phyloP scores from a whole-genome alignment of 2,329 filamentous ascomycete genomes.

The Claviceps quebecensis region DNA sequence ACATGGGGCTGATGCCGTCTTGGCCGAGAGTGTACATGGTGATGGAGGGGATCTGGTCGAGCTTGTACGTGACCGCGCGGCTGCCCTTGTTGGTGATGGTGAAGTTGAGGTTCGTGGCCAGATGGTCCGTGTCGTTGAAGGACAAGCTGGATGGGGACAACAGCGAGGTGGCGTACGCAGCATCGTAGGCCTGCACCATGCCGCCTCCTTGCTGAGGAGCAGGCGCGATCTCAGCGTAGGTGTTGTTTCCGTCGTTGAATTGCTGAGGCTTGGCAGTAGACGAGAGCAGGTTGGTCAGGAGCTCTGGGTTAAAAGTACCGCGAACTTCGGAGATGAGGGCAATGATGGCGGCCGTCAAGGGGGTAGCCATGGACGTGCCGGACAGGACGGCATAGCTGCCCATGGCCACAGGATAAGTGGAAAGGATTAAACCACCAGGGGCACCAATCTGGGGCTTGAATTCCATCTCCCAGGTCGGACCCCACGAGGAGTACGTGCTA shows the following conservation, averaged over 20 bases:
- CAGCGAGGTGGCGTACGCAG: slow-evolving; percentile 37
- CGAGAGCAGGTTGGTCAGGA: slow-evolving; percentile 33
- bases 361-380: slow-evolving; percentile 48
- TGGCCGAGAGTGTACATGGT: slow-evolving; percentile 36
- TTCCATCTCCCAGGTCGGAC: slow-evolving; percentile 43
- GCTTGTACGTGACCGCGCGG: slow-evolving; percentile 34
- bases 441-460: slow-evolving; percentile 40
- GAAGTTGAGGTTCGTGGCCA: slow-evolving; percentile 33
- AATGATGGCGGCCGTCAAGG: slow-evolving; percentile 38
- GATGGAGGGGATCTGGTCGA: slow-evolving; percentile 33
- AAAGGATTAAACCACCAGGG: slow-evolving; percentile 42
- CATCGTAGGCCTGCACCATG: slow-evolving; percentile 44
- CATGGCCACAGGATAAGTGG: slow-evolving; percentile 33
- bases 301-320: slow-evolving; percentile 32
- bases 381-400: slow-evolving; percentile 37
- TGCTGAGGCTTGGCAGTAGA: slow-evolving; percentile 33
- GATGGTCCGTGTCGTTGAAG: slow-evolving; percentile 50
- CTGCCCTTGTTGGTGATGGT: slow-evolving; percentile 39
- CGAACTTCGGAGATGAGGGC: slow-evolving; percentile 38
- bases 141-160: slow-evolving; percentile 40
- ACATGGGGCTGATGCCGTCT: slow-evolving; percentile 20
- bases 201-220: slow-evolving; percentile 47
- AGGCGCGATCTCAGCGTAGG: slow-evolving; percentile 31
- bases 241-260: slow-evolving; percentile 28
- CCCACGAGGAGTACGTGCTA: slow-evolving; percentile 42